These are phyloP conservation scores for Perkinsus chesapeaki DNA, from an alignment of 169 alveolate genomes.

Conservation along the genomic window DNA sequence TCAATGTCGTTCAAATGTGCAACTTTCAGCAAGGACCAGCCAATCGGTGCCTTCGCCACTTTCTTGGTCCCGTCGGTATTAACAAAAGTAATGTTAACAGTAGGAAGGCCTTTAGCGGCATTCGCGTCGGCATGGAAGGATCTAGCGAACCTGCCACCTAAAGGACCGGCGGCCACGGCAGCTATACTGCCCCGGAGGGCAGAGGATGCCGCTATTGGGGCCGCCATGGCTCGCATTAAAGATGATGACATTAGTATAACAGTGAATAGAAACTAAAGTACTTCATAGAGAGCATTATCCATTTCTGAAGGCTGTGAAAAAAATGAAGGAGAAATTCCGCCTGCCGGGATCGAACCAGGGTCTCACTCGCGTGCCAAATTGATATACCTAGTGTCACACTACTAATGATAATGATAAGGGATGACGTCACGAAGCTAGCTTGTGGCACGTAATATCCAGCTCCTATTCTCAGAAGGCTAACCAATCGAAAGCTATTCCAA, in stretches of 20 bases:
- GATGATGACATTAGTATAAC: not conserved
- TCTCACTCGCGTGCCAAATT: too few species aligned
- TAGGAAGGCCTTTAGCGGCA: not conserved
- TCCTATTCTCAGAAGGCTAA: too few species aligned
- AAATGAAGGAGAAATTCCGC: not conserved
- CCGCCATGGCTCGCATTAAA: not conserved
- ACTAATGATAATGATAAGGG: too few species aligned
- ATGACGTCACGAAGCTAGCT: too few species aligned
- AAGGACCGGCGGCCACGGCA: not conserved
- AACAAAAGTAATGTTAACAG: slow-evolving; percentile 31
- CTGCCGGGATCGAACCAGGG: not conserved
- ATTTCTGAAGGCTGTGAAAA: too few species aligned
- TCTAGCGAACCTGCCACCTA: not conserved
- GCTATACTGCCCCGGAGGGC: not conserved
- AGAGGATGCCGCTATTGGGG: not conserved
- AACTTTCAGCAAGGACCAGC: slow-evolving; percentile 49
- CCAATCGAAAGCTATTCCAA: too few species aligned
- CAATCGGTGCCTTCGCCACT: slow-evolving; percentile 50
- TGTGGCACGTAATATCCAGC: too few species aligned
- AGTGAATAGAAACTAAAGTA: too few species aligned
- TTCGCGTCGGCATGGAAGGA: not conserved
- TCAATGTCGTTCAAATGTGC: slow-evolving; percentile 54
- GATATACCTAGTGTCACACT: too few species aligned
- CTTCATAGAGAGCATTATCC: too few species aligned
- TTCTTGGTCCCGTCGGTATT: slow-evolving; percentile 45